These are phyloP conservation scores for Exophiala mesophila DNA, from an alignment of 2,329 filamentous ascomycete genomes.

Conservation along the genomic window DNA sequence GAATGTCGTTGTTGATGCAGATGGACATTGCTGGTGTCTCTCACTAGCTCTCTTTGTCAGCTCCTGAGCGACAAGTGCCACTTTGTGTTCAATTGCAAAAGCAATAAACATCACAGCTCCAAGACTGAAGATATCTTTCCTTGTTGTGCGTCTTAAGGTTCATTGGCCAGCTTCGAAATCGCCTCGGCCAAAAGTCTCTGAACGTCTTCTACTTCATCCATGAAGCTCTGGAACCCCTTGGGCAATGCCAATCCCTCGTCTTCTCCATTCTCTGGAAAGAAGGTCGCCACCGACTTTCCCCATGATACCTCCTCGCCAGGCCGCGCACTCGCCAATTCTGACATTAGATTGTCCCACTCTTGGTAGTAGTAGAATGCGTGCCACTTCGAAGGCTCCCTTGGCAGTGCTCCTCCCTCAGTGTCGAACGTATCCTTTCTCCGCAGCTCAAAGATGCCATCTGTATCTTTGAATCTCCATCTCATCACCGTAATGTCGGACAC, in stretches of 20 bases:
- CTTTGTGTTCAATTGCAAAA: too few species aligned
- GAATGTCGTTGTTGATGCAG: too few species aligned
- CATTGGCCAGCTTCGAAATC: conserved; percentile 10
- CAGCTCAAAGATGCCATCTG: conserved; percentile 40
- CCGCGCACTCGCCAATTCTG: conserved; percentile 32
- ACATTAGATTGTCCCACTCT: conserved; percentile 39
- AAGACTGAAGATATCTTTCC: too few species aligned
- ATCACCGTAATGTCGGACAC: conserved; percentile 38
- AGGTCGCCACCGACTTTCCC: conserved; percentile 31
- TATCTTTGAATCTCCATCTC: conserved; percentile 36
- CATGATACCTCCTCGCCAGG: conserved; percentile 34
- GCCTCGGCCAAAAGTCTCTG: conserved; percentile 32
- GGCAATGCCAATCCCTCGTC: conserved; percentile 16
- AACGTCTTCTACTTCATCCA: conserved; percentile 33
- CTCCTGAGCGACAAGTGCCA: too few species aligned
- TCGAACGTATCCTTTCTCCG: conserved; percentile 36
- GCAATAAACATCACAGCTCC: too few species aligned
- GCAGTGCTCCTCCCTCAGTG: conserved; percentile 3
- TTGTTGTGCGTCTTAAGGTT: not conserved
- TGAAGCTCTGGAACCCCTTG: conserved; percentile 35
- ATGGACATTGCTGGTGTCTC: too few species aligned
- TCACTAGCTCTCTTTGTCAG: too few species aligned
- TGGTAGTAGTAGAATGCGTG: conserved; percentile 28
- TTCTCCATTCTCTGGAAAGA: conserved; percentile 32
- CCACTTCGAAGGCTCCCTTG: conserved; percentile 29